These are phyloP conservation scores for Exobasidium cylindrosporum DNA, from an alignment of 1,284 basidiomycete genomes.

Conservation along the genomic window DNA sequence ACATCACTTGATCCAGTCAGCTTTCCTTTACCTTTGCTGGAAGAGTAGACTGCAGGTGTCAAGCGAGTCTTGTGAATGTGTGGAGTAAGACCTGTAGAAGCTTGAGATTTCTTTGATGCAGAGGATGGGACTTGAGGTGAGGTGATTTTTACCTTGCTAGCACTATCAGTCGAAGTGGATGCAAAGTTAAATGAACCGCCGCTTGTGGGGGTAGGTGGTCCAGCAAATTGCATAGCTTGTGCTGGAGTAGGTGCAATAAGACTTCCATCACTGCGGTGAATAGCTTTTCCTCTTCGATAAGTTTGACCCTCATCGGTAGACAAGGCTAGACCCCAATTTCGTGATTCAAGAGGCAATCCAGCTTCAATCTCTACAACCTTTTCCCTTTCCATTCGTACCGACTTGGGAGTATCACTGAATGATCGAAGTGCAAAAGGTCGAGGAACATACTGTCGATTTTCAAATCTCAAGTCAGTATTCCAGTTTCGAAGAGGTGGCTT, in stretches of 20 bases:
- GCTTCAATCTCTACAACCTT: slow-evolving; percentile 3
- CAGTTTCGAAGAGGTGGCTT: slow-evolving; percentile 10
- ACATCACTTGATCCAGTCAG: background rate
- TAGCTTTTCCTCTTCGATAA: background rate
- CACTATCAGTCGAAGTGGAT: background rate
- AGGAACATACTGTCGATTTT: background rate
- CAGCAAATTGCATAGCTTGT: background rate
- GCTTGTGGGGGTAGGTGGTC: slow-evolving; percentile 7
- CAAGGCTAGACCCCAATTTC: slow-evolving; percentile 7
- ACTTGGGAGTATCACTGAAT: background rate
- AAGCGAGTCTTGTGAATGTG: slow-evolving; percentile 15
- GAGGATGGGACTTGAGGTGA: background rate
- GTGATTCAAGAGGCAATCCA: background rate
- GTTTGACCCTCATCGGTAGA: slow-evolving; percentile 4
- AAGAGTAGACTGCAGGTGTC: slow-evolving; percentile 10
- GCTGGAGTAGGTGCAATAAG: slow-evolving; percentile 4
- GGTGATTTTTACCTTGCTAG: background rate
- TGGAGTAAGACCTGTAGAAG: slow-evolving; percentile 11
- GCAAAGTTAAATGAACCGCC: background rate
- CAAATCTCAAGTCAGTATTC: slow-evolving; percentile 12
- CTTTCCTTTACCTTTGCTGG: slow-evolving; percentile 2
- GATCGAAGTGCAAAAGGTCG: background rate
- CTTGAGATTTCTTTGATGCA: background rate
- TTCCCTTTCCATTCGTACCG: slow-evolving; percentile 11
- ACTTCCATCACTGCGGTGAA: background rate